phyloP scores from a whole-genome alignment of 2,329 filamentous ascomycete genomes.

The Escovopsis sp. region DNA sequence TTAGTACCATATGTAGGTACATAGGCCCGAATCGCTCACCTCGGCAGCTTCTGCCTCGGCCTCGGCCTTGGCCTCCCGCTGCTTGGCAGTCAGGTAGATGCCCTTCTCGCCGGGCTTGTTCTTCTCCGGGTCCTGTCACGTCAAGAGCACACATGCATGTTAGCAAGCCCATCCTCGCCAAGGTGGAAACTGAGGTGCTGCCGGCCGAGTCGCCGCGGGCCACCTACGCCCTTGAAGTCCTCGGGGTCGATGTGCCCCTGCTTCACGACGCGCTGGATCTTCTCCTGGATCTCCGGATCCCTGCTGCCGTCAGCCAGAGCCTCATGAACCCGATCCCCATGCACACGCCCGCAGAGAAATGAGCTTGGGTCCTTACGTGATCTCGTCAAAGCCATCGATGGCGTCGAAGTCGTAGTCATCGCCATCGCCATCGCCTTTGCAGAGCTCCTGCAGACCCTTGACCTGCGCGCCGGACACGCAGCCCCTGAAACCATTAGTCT shows the following conservation, averaged over 20 bases:
- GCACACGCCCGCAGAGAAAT: background rate
- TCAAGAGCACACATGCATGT: background rate
- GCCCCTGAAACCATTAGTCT: conserved; percentile 43
- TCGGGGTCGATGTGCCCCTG: conserved; percentile 71
- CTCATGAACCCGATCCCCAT: background rate
- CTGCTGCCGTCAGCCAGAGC: conserved; percentile 17
- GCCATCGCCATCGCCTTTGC: conserved; percentile 29
- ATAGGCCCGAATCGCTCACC: background rate
- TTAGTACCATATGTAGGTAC: no score
- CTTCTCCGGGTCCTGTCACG: conserved; percentile 51
- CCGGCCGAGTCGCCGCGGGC: background rate
- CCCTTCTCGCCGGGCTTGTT: conserved; percentile 55
- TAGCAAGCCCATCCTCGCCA: conserved; percentile 1
- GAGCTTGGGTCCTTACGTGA: conserved; percentile 29
- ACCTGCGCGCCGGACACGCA: conserved; percentile 71
- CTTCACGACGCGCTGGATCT: conserved; percentile 54
- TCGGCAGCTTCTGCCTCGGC: conserved; percentile 14
- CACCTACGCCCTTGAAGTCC: conserved; percentile 76
- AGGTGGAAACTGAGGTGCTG: background rate
- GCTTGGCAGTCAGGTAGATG: conserved; percentile 34
- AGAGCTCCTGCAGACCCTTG: conserved; percentile 44
- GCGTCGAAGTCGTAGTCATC: conserved; percentile 37
- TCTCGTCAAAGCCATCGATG: conserved; percentile 71
- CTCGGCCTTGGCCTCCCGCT: conserved; percentile 21
- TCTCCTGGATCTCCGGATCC: conserved; percentile 51